phyloP scores from a whole-genome alignment of 1,284 basidiomycete genomes.

The Papiliotrema fonsecae region DNA sequence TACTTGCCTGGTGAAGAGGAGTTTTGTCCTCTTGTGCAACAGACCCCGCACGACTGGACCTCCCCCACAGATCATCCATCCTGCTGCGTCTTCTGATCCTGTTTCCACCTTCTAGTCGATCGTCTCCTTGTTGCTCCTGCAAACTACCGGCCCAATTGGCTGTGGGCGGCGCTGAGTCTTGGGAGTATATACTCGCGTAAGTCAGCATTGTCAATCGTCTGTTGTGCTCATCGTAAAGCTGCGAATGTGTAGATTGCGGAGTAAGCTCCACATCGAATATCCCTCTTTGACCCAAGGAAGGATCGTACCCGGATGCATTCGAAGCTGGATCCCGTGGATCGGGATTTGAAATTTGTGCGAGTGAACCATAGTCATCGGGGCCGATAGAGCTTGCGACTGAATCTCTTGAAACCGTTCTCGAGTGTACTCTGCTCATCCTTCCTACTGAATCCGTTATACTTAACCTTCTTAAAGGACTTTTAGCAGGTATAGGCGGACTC shows the following conservation, averaged over 20 bases:
- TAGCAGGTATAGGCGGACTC: conserved; percentile 41
- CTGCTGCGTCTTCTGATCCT: conserved; percentile 6
- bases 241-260: too few species aligned
- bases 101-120: conserved; percentile 1
- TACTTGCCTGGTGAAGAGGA: too few species aligned
- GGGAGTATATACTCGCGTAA: conserved; percentile 24
- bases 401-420: not conserved
- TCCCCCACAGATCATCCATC: conserved; percentile 9
- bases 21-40: too few species aligned
- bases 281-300: too few species aligned
- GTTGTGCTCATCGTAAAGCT: conserved; percentile 6
- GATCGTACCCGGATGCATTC: too few species aligned
- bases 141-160: conserved; percentile 9
- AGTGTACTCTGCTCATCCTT: not conserved
- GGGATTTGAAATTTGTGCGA: too few species aligned
- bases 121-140: not conserved
- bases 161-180: conserved; percentile 31
- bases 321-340: too few species aligned
- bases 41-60: too few species aligned
- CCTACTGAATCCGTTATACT: conserved; percentile 12
- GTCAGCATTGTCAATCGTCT: conserved; percentile 9
- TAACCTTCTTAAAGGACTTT: conserved; percentile 34
- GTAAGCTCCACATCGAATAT: not conserved
- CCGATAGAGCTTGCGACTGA: not conserved
- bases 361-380: too few species aligned